phyloP scores from a whole-genome alignment of 768 basidiomycete genomes.

The Amanita phalloides region DNA sequence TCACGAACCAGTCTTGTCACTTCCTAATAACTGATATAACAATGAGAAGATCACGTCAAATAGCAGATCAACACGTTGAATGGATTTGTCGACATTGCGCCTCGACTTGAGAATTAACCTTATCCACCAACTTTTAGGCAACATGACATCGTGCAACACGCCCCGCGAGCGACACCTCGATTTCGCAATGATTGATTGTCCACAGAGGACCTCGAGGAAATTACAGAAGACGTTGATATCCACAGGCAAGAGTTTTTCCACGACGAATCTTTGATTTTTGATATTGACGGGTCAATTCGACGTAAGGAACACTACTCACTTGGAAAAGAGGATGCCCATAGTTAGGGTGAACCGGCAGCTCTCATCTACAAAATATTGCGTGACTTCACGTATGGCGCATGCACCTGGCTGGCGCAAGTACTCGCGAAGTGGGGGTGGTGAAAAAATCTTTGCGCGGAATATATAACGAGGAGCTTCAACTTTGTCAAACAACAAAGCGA shows the following conservation, averaged over 20 bases:
- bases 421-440: conserved; percentile 2
- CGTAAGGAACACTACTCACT: conserved; percentile 19
- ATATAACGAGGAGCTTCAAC: conserved; percentile 23
- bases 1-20: neutral
- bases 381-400: conserved; percentile 14
- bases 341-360: conserved; percentile 15
- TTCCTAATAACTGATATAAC: conserved; percentile 11
- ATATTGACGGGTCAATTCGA: neutral
- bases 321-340: conserved; percentile 26
- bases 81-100: conserved; percentile 1
- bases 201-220: conserved; percentile 37
- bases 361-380: conserved; percentile 16
- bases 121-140: conserved; percentile 46
- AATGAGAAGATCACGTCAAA: conserved; percentile 15
- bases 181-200: conserved; percentile 25
- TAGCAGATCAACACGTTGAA: conserved; percentile 9
- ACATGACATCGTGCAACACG: conserved; percentile 32
- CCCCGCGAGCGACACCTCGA: conserved; percentile 10
- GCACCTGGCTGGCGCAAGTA: conserved; percentile 11
- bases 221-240: conserved; percentile 41
- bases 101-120: conserved; percentile 10
- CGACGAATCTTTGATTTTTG: conserved; percentile 27
- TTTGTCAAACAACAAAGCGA: conserved; percentile 29
- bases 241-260: conserved; percentile 24
- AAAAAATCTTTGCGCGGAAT: conserved; percentile 18